These are phyloP conservation scores for Immersiporthe knoxdaviesiana DNA, from an alignment of 2,329 filamentous ascomycete species.

Conservation along the genomic window DNA sequence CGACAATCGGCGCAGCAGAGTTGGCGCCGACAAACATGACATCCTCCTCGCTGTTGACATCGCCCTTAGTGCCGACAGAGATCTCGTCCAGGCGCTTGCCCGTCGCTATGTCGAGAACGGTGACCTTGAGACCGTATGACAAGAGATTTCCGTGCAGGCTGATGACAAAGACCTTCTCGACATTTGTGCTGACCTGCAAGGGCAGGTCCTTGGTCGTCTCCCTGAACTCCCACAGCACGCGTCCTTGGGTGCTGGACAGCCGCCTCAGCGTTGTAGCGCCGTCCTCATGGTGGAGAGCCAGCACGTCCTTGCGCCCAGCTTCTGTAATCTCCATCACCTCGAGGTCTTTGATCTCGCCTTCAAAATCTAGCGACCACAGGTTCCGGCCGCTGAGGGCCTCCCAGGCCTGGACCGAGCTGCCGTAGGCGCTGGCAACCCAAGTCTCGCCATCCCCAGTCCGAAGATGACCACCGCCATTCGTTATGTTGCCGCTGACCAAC, in stretches of 20 bases:
- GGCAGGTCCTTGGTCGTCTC: constrained; percentile 71
- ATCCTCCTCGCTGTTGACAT: constrained; percentile 66
- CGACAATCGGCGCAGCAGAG: constrained; percentile 73
- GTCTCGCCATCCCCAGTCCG: constrained; percentile 79
- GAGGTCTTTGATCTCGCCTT: constrained; percentile 65
- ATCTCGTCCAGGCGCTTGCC: constrained; percentile 75
- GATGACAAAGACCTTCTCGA: constrained; percentile 74
- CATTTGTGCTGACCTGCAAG: constrained; percentile 74
- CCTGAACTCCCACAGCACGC: constrained; percentile 76
- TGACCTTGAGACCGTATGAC: constrained; percentile 77
- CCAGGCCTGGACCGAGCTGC: constrained; percentile 76
- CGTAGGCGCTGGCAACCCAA: constrained; percentile 74
- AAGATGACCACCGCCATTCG: constrained; percentile 56
- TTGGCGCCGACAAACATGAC: constrained; percentile 78
- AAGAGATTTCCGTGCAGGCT: constrained; percentile 71
- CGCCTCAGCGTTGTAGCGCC: constrained; percentile 65
- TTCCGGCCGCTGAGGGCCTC: constrained; percentile 79
- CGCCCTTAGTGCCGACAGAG: constrained; percentile 72
- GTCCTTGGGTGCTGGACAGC: constrained; percentile 73
- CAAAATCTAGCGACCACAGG: constrained; percentile 71
- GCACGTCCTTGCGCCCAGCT: constrained; percentile 66
- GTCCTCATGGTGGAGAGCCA: constrained; percentile 68
- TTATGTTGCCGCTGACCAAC: constrained; percentile 58
- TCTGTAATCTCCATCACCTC: constrained; percentile 77
- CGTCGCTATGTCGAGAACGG: constrained; percentile 70